Evolutionary conservation across 306 rosid genomes (phyloP).

Genomic region (Casuarina cunninghamiana): DNA sequence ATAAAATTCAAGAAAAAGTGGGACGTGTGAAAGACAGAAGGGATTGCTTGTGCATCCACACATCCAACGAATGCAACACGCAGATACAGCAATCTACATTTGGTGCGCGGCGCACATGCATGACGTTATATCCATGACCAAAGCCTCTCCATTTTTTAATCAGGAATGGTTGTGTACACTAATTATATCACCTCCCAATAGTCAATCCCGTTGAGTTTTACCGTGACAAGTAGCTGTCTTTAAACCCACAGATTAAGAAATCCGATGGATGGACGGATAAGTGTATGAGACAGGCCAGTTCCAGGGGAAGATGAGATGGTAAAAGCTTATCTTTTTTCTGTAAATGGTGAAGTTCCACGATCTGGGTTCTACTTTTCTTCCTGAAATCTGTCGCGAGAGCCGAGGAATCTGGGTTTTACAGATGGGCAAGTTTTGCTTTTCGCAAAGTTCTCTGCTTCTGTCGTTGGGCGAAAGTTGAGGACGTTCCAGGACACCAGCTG

Average conservation of each 20-base stretch:
- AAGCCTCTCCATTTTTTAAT: neutral
- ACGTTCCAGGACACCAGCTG: neutral
- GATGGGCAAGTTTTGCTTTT: too few relatives aligned
- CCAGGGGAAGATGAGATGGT: too few relatives aligned
- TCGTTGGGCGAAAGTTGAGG: neutral
- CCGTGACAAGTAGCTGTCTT: too few relatives aligned
- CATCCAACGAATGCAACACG: constrained; percentile 40
- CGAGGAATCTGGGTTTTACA: too few relatives aligned
- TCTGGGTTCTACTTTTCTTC: too few relatives aligned
- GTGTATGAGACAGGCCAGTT: too few relatives aligned
- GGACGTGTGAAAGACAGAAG: constrained; percentile 64
- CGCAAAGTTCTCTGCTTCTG: neutral
- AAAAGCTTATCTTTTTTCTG: too few relatives aligned
- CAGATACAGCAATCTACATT: constrained; percentile 26
- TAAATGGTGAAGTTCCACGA: too few relatives aligned
- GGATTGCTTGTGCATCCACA: constrained; percentile 66
- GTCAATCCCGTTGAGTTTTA: neutral
- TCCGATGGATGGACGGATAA: too few relatives aligned
- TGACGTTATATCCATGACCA: constrained; percentile 30
- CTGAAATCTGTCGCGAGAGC: too few relatives aligned
- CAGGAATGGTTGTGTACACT: neutral
- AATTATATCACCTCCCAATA: neutral
- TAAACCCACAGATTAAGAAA: too few relatives aligned
- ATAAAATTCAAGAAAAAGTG: constrained; percentile 24
- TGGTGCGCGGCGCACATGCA: constrained; percentile 40